phyloP scores from a whole-genome alignment of 2,329 filamentous ascomycete genomes.

The Emydomyces testavorans region DNA sequence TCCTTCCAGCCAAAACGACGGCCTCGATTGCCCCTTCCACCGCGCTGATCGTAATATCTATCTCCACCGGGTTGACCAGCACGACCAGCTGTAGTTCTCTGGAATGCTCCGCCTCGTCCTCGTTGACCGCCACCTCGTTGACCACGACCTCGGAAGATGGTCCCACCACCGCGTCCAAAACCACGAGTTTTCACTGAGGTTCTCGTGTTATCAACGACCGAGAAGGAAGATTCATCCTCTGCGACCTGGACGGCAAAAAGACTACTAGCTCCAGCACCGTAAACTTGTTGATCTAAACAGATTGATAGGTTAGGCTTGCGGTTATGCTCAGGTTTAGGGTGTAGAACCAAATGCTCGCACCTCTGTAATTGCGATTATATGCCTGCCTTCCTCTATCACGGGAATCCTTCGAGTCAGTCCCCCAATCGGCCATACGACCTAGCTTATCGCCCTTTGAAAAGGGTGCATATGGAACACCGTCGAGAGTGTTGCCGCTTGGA shows the following conservation, averaged over 20 bases:
- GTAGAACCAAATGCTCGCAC: constrained; percentile 38
- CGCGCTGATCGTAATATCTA: constrained; percentile 57
- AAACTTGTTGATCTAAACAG: constrained; percentile 77
- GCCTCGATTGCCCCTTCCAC: constrained; percentile 58
- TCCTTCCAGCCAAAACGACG: constrained; percentile 97
- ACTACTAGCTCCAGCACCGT: constrained; percentile 76
- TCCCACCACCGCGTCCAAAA: constrained; percentile 74
- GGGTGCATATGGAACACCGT: constrained; percentile 92
- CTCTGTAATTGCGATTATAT: constrained; percentile 88
- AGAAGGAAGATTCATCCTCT: constrained; percentile 96
- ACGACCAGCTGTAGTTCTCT: constrained; percentile 56
- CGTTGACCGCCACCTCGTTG: constrained; percentile 69
- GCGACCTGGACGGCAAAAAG: constrained; percentile 82
- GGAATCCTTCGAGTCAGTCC: constrained; percentile 65
- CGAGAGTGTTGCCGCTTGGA: constrained; percentile 74
- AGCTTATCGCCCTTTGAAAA: constrained; percentile 99
- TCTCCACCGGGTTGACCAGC: constrained; percentile 53
- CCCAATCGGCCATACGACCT: constrained; percentile 99
- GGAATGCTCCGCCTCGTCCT: constrained; percentile 54
- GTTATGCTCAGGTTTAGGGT: not conserved
- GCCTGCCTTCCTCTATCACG: constrained; percentile 69
- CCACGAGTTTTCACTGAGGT: constrained; percentile 70
- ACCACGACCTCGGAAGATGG: constrained; percentile 70
- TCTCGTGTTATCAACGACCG: constrained; percentile 88
- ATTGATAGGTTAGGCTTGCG: constrained; percentile 16